Conservation (phyloP, 352 stramenopile genomes). For the Thalassiosira ordinaria region DNA sequence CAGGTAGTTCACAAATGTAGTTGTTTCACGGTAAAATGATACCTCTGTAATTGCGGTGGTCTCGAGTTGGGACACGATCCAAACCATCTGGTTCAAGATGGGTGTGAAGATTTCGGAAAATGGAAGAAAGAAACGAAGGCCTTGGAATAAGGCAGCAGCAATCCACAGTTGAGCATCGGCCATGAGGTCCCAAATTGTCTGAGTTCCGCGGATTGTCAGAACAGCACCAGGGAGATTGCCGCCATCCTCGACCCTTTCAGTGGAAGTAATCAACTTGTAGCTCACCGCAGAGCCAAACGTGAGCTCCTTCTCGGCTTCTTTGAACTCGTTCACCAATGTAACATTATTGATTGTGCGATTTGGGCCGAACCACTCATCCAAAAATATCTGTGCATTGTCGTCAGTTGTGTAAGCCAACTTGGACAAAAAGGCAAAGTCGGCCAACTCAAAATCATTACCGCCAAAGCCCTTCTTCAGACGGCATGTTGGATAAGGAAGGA, state of each 20-base stretch:
- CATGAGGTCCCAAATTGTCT: conserved; percentile 60
- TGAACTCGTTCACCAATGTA: conserved; percentile 55
- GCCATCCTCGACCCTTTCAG: not conserved
- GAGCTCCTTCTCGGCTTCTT: not conserved
- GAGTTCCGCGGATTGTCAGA: conserved; percentile 66
- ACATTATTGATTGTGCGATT: conserved; percentile 50
- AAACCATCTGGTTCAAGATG: conserved; percentile 62
- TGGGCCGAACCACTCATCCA: conserved; percentile 73
- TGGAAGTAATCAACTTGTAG: conserved; percentile 5
- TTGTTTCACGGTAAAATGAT: conserved; percentile 63
- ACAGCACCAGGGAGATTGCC: not conserved
- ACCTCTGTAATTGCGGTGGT: conserved; percentile 50
- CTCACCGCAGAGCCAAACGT: not conserved
- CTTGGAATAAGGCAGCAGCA: conserved; percentile 71
- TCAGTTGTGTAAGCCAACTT: conserved; percentile 59
- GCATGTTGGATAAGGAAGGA: conserved; percentile 78
- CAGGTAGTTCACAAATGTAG: conserved; percentile 61
- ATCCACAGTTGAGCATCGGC: conserved; percentile 81
- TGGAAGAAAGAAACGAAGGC: conserved; percentile 68
- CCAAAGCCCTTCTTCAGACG: conserved; percentile 50
- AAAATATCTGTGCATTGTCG: conserved; percentile 29
- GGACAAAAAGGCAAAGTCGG: conserved; percentile 70
- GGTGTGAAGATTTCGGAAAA: conserved; percentile 66
- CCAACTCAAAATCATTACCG: conserved; percentile 33
- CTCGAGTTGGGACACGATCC: conserved; percentile 32